Percentiles rank a stretch among this genome's conserved stretches.
Evolutionary conservation across 176 grass and related monocot genomes (phyloP).

Genomic region (Rhynchospora pubera): DNA sequence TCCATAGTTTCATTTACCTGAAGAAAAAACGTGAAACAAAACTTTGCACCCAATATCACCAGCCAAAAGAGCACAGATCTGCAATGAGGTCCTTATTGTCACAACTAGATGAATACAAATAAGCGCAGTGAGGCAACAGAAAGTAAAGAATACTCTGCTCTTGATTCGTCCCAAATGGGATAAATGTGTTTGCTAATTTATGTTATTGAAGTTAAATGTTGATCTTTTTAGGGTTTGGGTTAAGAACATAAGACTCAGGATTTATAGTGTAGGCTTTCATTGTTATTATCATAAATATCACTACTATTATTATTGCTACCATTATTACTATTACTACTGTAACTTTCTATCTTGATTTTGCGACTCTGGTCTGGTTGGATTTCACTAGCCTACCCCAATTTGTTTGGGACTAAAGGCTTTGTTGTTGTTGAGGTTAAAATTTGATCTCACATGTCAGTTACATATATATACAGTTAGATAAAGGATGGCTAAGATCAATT

Average conservation of each 20-base stretch:
- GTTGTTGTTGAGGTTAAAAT: no score
- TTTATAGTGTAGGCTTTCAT: no score
- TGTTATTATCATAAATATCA: no score
- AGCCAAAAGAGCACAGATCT: conserved; percentile 85
- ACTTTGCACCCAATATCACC: conserved; percentile 69
- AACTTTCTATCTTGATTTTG: no score
- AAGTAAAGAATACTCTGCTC: neutral
- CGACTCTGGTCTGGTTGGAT: no score
- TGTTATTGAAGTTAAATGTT: neutral
- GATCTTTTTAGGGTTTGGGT: no score
- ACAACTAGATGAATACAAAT: conserved; percentile 11
- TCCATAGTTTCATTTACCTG: conserved; percentile 43
- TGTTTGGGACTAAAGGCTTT: no score
- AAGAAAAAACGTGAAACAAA: conserved; percentile 97
- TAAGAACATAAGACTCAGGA: no score
- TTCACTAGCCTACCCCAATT: no score
- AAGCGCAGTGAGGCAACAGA: conserved; percentile 3
- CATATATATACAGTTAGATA: neutral
- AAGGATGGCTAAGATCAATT: neutral
- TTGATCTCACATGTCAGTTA: no score
- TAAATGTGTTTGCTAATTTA: neutral
- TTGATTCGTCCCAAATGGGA: neutral
- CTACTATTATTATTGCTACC: no score
- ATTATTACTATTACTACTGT: no score
- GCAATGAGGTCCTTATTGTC: conserved; percentile 23